Evolutionary conservation across 371 early-diverging fungal genomes (phyloP).

Genomic region (Haplosporangium sp.): DNA sequence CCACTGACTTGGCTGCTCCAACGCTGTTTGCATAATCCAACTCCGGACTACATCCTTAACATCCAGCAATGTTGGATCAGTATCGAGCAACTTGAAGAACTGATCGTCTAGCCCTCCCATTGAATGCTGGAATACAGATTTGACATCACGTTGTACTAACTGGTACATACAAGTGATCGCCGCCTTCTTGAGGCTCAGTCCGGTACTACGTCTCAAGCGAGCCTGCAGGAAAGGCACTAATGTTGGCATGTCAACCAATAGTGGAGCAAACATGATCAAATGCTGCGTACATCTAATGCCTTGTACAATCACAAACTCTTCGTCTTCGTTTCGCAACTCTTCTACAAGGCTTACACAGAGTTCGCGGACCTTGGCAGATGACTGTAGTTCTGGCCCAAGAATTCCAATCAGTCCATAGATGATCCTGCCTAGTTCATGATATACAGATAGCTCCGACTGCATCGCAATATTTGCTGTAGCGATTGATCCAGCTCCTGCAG

Average conservation of each 20-base stretch:
- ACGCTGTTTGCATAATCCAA: constrained; percentile 79
- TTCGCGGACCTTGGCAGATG: constrained; percentile 77
- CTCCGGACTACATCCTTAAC: constrained; percentile 84
- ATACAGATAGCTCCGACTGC: constrained; percentile 69
- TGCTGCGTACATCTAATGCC: constrained; percentile 91
- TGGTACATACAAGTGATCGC: constrained; percentile 91
- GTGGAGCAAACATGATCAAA: constrained; percentile 90
- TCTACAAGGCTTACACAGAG: constrained; percentile 83
- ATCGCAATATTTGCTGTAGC: constrained; percentile 73
- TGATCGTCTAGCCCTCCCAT: constrained; percentile 84
- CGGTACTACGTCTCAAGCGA: constrained; percentile 71
- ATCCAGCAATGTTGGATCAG: constrained; percentile 81
- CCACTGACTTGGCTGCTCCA: constrained; percentile 85
- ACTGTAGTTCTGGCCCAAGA: constrained; percentile 92
- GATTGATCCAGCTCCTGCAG: constrained; percentile 69
- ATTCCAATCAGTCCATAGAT: constrained; percentile 91
- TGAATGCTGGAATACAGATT: constrained; percentile 74
- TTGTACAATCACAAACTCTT: constrained; percentile 86
- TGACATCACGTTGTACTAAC: constrained; percentile 84
- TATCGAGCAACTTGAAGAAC: constrained; percentile 85
- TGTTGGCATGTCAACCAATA: constrained; percentile 72
- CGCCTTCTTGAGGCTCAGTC: constrained; percentile 79
- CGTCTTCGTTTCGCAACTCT: constrained; percentile 81
- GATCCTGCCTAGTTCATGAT: constrained; percentile 88
- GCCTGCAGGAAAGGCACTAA: constrained; percentile 84